These are phyloP conservation scores for Craspedostauros australis DNA, from an alignment of 108 stramenopile genomes.

Conservation along the genomic window DNA sequence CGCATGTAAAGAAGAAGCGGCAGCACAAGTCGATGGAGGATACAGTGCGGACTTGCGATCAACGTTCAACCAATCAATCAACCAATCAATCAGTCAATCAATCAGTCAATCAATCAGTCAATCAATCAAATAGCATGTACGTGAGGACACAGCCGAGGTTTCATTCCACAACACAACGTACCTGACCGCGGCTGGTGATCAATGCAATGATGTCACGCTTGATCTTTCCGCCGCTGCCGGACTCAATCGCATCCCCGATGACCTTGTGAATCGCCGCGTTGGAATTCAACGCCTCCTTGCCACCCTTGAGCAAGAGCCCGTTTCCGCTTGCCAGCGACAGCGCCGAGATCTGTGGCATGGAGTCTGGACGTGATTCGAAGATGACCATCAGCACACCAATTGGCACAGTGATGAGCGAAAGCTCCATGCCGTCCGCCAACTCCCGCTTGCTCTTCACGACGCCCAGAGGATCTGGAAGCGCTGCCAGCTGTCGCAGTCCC, in stretches of 20 bases:
- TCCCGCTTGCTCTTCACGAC: constrained; percentile 80
- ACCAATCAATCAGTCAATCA: no score
- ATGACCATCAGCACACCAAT: constrained; percentile 98
- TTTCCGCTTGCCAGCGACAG: constrained; percentile 95
- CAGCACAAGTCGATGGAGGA: no score
- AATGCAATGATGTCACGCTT: constrained; percentile 84
- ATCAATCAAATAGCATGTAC: no score
- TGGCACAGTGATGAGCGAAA: constrained; percentile 87
- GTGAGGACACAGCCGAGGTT: neutral
- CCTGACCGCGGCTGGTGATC: constrained; percentile 87
- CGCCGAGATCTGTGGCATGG: constrained; percentile 96
- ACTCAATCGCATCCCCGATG: constrained; percentile 88
- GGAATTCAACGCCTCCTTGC: constrained; percentile 91
- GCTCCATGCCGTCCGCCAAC: constrained; percentile 84
- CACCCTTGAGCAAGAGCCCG: constrained; percentile 95
- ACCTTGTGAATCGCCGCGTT: constrained; percentile 85
- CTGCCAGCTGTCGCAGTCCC: constrained; percentile 81
- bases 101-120: no score
- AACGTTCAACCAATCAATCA: no score
- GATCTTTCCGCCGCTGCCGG: constrained; percentile 78
- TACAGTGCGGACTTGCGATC: no score
- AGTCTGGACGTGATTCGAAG: constrained; percentile 97
- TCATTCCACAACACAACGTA: constrained; percentile 18
- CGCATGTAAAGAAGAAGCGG: no score
- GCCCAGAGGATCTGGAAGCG: constrained; percentile 66